phyloP scores from a whole-genome alignment of 225 moss, liverwort and hornwort genomes.

The Antitrichia curtipendula region DNA sequence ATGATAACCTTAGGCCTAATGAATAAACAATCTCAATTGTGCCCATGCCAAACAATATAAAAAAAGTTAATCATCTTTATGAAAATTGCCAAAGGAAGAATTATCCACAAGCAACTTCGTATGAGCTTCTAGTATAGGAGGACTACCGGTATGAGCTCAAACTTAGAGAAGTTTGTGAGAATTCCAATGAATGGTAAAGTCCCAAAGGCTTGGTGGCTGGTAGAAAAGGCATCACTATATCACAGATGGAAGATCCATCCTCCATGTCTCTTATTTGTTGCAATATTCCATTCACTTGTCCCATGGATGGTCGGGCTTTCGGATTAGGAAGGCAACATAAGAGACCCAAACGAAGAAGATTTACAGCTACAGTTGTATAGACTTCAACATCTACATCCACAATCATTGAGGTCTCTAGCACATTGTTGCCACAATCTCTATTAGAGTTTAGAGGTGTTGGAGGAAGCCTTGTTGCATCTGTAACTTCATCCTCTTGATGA shows the following conservation, averaged over 20 bases:
- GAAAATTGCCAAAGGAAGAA: too few species aligned
- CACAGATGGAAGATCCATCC: neutral
- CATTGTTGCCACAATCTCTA: neutral
- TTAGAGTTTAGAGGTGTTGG: neutral
- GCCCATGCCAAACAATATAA: neutral
- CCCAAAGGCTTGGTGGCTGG: neutral
- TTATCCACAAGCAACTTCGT: too few species aligned
- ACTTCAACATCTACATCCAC: neutral
- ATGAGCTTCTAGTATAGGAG: neutral
- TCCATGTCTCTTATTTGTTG: neutral
- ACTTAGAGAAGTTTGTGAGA: neutral
- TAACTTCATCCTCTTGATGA: neutral
- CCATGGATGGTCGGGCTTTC: neutral
- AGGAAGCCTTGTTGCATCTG: neutral
- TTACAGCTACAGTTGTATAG: neutral
- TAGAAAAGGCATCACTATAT: neutral
- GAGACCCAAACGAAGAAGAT: neutral
- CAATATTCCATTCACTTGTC: neutral
- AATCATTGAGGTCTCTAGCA: neutral
- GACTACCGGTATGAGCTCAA: neutral
- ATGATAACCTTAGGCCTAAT: neutral
- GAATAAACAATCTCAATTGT: neutral
- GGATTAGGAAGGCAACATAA: neutral
- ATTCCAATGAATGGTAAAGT: neutral
- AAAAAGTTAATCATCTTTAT: neutral